Evolutionary conservation across 2,329 filamentous ascomycete species (phyloP).

Genomic region (Cephalotrichum gorgonifer): DNA sequence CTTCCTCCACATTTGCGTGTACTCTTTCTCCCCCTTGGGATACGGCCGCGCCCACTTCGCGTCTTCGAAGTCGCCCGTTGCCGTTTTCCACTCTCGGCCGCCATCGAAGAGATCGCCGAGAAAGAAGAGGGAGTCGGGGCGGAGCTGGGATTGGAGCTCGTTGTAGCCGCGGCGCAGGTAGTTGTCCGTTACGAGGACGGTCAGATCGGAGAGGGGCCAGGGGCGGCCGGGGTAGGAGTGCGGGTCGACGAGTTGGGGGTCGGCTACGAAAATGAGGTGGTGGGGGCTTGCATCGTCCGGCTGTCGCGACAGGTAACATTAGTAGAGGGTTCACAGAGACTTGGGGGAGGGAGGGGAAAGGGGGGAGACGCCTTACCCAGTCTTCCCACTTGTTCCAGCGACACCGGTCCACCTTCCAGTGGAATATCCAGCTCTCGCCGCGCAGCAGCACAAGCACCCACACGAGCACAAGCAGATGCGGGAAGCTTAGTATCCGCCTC

Average conservation of each 20-base stretch:
- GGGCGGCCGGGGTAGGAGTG: slow-evolving; percentile 85
- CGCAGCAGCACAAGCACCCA: slow-evolving; percentile 75
- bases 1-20: slow-evolving; percentile 57
- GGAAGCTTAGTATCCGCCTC: slow-evolving; percentile 47
- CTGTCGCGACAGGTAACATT: slow-evolving; percentile 32
- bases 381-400: slow-evolving; percentile 82
- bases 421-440: slow-evolving; percentile 75
- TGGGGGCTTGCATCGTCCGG: slow-evolving; percentile 70
- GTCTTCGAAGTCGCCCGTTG: slow-evolving; percentile 46
- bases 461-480: slow-evolving; percentile 55
- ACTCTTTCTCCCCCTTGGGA: slow-evolving; percentile 39
- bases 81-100: slow-evolving; percentile 85
- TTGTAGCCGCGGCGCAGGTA: slow-evolving; percentile 78
- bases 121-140: slow-evolving; percentile 84
- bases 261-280: slow-evolving; percentile 73
- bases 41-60: slow-evolving; percentile 45
- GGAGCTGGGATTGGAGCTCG: slow-evolving; percentile 63
- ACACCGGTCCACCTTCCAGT: slow-evolving; percentile 59
- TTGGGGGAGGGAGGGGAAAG: not conserved
- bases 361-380: slow-evolving; percentile 54
- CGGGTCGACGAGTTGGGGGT: slow-evolving; percentile 86
- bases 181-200: slow-evolving; percentile 64
- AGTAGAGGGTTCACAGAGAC: too few species aligned
- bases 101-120: slow-evolving; percentile 93
- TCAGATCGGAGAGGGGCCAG: slow-evolving; percentile 45